Evolutionary conservation across 2,329 filamentous ascomycete genomes (phyloP), one percentile per base, ranked within the genome.

Genomic region (Aspergillus amoenus): DNA sequence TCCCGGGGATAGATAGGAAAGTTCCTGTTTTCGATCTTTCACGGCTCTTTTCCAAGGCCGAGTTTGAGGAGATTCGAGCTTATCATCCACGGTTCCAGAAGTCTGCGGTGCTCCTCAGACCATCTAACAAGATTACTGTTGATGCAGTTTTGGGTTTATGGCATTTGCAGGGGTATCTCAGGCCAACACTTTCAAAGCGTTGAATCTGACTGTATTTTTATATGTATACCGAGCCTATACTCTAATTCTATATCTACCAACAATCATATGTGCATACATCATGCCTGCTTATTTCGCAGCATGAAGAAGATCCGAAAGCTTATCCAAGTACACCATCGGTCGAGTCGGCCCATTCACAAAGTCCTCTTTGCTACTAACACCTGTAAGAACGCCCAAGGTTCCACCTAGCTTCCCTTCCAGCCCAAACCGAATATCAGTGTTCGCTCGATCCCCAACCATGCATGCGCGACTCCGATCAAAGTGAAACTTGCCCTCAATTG

Each of bases 351-450:
- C 87, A 66, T 92, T 82, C 79, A 93, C 91, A 57, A 97, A 89
- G 54, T 89, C 88, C 76, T 93, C 91, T 76, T 89, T 89, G n/a
- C 71, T 76, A 68, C 84, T 88, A 15, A 99, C 93, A 15, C 94
- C 94, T 0, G 93, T 97, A 73, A 96, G 78, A 5, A 99, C 94
- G 40, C 89, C 91, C 65, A 99, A 76, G 0, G 94, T 97, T 0
- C 94, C 94, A 17, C 94, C 94, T 27, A 99, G 82, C 63, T 89
- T 88, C 0, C 93, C 93, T 71, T 97, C 88, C 61, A 97, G 84
- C 3, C 94, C 94, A 72, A 99, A 99, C 72, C 90, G 87, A 72
- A 99, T 97, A 76, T 99, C 94, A 0, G 94, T 99, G 73, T 97
- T 90, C 62, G 96, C 79, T 30, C 94, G 83, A 74, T 99, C 94